These are phyloP conservation scores for Diaporthe helianthi DNA, from an alignment of 2,329 filamentous ascomycete species.

Conservation along the genomic window DNA sequence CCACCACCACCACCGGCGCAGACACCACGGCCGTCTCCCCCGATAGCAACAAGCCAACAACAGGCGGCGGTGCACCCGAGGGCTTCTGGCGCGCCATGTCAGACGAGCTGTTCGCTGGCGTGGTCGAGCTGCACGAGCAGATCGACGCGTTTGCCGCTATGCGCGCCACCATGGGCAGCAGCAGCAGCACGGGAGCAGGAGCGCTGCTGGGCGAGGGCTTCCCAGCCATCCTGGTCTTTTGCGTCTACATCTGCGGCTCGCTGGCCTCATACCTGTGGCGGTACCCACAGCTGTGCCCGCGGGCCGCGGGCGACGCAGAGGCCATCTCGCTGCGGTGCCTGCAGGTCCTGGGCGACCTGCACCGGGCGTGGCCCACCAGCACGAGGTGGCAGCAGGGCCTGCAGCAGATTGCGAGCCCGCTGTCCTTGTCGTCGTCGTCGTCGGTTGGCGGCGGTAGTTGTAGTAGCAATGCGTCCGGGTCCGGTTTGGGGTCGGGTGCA, in stretches of 20 bases:
- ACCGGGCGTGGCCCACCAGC: slow-evolving; percentile 38
- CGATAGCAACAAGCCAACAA: slow-evolving; percentile 9
- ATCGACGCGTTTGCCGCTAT: slow-evolving; percentile 44
- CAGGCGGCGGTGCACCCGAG: slow-evolving; percentile 32
- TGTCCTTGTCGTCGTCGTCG: slow-evolving; percentile 23
- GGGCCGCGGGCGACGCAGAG: slow-evolving; percentile 39
- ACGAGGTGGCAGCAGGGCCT: slow-evolving; percentile 38
- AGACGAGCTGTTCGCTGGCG: slow-evolving; percentile 45
- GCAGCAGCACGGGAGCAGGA: no score
- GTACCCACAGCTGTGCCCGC: slow-evolving; percentile 42
- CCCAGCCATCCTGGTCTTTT: slow-evolving; percentile 49
- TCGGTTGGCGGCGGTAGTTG: no score
- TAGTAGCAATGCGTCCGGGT: background rate
- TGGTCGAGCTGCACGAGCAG: slow-evolving; percentile 46
- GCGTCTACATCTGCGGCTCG: slow-evolving; percentile 49
- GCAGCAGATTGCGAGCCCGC: slow-evolving; percentile 35
- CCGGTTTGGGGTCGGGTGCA: slow-evolving; percentile 9
- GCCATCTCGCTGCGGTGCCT: slow-evolving; percentile 38
- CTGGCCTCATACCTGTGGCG: slow-evolving; percentile 44
- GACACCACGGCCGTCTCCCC: background rate
- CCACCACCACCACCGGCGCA: slow-evolving; percentile 19
- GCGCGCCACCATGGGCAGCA: slow-evolving; percentile 35
- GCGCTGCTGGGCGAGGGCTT: slow-evolving; percentile 42
- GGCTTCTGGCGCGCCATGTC: slow-evolving; percentile 42
- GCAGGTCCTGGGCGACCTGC: slow-evolving; percentile 36